Conservation (phyloP, 192 early-diverging fungal genomes). For the Glomus cerebriforme region DNA sequence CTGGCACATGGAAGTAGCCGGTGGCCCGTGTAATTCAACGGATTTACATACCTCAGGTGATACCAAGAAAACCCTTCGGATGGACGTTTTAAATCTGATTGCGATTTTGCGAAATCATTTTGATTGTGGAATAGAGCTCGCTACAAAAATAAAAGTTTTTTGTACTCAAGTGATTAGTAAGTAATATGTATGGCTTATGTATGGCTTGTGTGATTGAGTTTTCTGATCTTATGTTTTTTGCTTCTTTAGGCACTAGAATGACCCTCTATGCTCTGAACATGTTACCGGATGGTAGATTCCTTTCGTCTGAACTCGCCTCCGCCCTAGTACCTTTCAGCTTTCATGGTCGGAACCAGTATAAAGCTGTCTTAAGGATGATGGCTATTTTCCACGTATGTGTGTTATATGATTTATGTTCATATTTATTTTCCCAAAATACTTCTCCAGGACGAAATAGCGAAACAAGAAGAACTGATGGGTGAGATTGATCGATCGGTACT, state of each 20-base stretch:
- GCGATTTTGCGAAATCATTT: constrained; percentile 24
- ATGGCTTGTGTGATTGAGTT: not conserved
- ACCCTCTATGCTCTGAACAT: constrained; percentile 28
- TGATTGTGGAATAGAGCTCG: not conserved
- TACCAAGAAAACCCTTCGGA: constrained; percentile 21
- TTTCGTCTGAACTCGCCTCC: constrained; percentile 8
- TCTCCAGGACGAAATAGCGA: constrained; percentile 25
- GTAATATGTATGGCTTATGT: constrained; percentile 20
- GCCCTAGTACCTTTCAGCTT: constrained; percentile 24
- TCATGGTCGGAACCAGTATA: constrained; percentile 20
- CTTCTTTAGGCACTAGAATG: constrained; percentile 1
- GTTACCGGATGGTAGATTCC: constrained; percentile 28
- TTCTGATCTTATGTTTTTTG: not conserved
- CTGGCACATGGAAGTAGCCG: constrained; percentile 26
- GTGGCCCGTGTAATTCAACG: constrained; percentile 26
- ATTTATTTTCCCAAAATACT: constrained; percentile 8
- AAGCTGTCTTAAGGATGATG: constrained; percentile 27
- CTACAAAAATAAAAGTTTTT: constrained; percentile 10
- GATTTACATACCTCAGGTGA: constrained; percentile 18
- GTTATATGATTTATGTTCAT: not conserved
- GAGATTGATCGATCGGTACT: constrained; percentile 32
- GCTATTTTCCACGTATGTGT: constrained; percentile 28
- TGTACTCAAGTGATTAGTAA: constrained; percentile 10
- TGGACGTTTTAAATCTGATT: constrained; percentile 29
- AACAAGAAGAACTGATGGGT: constrained; percentile 20